These are phyloP conservation scores for Guyanaporus albipodus DNA, from an alignment of 768 basidiomycete species.

Conservation along the genomic window DNA sequence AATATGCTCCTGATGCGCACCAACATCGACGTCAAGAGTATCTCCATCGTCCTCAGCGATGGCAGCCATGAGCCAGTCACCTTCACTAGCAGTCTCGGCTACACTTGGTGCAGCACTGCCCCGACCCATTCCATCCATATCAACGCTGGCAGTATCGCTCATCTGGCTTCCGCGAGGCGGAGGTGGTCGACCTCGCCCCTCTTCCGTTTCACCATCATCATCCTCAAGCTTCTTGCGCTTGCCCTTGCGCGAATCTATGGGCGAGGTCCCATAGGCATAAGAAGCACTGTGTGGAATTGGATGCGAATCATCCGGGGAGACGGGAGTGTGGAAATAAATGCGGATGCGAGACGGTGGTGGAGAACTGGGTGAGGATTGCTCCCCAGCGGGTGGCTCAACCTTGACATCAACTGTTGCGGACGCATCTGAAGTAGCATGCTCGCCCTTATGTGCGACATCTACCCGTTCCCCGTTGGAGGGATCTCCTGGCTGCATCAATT, in stretches of 20 bases:
- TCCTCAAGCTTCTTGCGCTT: constrained; percentile 89
- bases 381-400: constrained; percentile 24
- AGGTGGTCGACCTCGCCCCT: constrained; percentile 63
- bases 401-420: constrained; percentile 32
- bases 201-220: constrained; percentile 78
- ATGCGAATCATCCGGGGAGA: constrained; percentile 74
- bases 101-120: constrained; percentile 65
- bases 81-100: constrained; percentile 62
- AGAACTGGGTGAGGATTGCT: constrained; percentile 33
- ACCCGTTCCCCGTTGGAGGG: constrained; percentile 15
- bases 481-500: constrained; percentile 23
- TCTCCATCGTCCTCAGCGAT: constrained; percentile 71
- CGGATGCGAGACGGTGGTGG: constrained; percentile 77
- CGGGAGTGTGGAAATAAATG: constrained; percentile 90
- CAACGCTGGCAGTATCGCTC: constrained; percentile 55
- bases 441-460: constrained; percentile 19
- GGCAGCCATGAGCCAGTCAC: constrained; percentile 87
- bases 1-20: constrained; percentile 45
- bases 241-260: constrained; percentile 66
- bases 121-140: constrained; percentile 53
- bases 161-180: constrained; percentile 42
- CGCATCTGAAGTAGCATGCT: constrained; percentile 24
- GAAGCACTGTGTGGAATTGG: constrained; percentile 63
- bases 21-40: constrained; percentile 52
- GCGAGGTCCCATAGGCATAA: constrained; percentile 35